Percentiles rank a stretch among this genome's conserved stretches.
Evolutionary conservation across 371 early-diverging fungal species (phyloP).

Genomic region (Apophysomyces sp.): DNA sequence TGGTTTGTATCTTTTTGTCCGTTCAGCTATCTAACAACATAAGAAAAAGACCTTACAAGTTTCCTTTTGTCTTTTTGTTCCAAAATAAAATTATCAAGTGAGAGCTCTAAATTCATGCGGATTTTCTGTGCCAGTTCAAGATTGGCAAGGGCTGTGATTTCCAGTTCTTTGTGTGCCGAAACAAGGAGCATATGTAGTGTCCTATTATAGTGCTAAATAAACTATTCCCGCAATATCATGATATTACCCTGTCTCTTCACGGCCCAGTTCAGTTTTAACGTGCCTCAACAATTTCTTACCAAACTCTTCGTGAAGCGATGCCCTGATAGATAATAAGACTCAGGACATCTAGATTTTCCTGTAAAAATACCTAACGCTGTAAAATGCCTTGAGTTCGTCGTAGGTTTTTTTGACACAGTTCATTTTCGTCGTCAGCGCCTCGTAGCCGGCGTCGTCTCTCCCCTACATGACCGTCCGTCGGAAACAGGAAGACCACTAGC

Average conservation of each 20-base stretch:
- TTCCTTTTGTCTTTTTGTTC: conserved; percentile 81
- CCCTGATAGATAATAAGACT: conserved; percentile 40
- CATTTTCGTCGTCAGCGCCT: conserved; percentile 79
- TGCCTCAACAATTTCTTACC: conserved; percentile 80
- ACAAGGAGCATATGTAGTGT: conserved; percentile 68
- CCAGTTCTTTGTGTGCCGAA: conserved; percentile 77
- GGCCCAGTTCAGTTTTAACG: conserved; percentile 72
- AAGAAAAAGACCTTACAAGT: conserved; percentile 28
- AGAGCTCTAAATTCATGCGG: conserved; percentile 71
- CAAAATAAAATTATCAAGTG: conserved; percentile 72
- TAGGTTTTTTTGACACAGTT: conserved; percentile 83
- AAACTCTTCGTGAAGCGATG: conserved; percentile 85
- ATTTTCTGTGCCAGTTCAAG: conserved; percentile 79
- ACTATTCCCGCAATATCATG: neutral
- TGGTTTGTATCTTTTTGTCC: conserved; percentile 32
- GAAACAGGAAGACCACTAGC: neutral
- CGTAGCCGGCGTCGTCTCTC: conserved; percentile 83
- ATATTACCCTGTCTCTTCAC: conserved; percentile 84
- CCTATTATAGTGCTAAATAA: conserved; percentile 24
- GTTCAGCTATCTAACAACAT: neutral
- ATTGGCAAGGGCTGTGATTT: conserved; percentile 73
- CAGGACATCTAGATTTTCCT: neutral
- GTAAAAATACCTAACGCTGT: conserved; percentile 26
- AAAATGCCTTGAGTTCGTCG: conserved; percentile 65
- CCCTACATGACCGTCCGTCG: conserved; percentile 43